Percentiles rank a stretch among this genome's conserved stretches.
Evolutionary conservation across 176 grass and related monocot species (phyloP).

Genomic region (Guadua angustifolia): DNA sequence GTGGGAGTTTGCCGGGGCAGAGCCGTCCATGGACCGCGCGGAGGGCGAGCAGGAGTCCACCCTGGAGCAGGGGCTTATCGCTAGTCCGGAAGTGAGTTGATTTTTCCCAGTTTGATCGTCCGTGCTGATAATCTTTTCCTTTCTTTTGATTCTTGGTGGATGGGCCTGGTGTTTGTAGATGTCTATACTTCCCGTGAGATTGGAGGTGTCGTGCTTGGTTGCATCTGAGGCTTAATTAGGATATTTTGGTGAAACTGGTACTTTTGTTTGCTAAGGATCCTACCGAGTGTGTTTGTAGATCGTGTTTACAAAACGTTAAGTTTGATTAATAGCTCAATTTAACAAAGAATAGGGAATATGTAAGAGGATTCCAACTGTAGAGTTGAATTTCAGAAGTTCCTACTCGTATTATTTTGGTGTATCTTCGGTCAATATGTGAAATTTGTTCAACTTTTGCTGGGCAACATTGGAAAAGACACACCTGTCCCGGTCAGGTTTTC

Average conservation of each 20-base stretch:
- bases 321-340: background rate
- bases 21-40: conserved; percentile 21
- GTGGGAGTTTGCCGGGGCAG: too few species aligned
- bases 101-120: background rate
- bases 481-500: background rate
- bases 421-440: background rate
- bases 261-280: background rate
- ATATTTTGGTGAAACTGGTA: background rate
- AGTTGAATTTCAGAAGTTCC: background rate
- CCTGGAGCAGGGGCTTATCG: conserved; percentile 58
- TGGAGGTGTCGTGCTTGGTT: background rate
- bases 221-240: background rate
- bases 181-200: background rate
- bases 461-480: background rate
- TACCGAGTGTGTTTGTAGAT: background rate
- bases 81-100: conserved; percentile 44
- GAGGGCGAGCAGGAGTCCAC: conserved; percentile 32
- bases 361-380: background rate
- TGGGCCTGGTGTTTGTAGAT: background rate
- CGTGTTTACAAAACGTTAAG: background rate
- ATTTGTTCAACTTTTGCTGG: background rate
- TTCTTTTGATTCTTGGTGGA: background rate
- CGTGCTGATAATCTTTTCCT: background rate
- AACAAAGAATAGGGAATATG: background rate
- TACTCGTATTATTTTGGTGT: background rate